Evolutionary conservation across 495 filamentous ascomycete genomes (phyloP).

Genomic region (Neurospora sp.): DNA sequence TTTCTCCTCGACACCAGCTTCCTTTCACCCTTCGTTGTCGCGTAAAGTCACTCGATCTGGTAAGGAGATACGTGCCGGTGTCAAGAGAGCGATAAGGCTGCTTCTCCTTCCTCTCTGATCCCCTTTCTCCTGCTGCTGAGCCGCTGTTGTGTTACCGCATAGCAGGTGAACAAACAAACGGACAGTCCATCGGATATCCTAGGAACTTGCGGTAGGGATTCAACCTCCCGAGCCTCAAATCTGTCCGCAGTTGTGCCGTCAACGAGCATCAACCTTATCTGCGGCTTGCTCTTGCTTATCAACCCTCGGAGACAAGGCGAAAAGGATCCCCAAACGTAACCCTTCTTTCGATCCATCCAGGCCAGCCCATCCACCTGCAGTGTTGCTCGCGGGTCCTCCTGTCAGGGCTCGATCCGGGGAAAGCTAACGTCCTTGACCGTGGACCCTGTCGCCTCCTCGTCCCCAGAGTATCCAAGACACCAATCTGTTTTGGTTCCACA

Average conservation of each 20-base stretch:
- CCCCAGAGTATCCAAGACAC: neutral
- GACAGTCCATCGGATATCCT: neutral
- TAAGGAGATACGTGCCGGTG: neutral
- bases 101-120: neutral
- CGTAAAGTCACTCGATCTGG: neutral
- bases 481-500: constrained; percentile 4
- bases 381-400: neutral
- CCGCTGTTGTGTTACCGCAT: neutral
- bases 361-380: neutral
- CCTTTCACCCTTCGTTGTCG: neutral
- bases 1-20: neutral
- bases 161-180: neutral
- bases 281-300: neutral
- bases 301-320: neutral
- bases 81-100: neutral
- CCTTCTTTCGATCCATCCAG: neutral
- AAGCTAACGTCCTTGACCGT: constrained; percentile 1
- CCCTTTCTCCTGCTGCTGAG: neutral
- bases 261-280: constrained; percentile 3
- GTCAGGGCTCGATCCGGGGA: neutral
- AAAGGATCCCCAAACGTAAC: neutral
- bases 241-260: neutral
- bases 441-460: constrained; percentile 10
- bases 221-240: neutral
- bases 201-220: neutral